Conservation (phyloP, 345 rosid species). For the Citrus unshiu region DNA sequence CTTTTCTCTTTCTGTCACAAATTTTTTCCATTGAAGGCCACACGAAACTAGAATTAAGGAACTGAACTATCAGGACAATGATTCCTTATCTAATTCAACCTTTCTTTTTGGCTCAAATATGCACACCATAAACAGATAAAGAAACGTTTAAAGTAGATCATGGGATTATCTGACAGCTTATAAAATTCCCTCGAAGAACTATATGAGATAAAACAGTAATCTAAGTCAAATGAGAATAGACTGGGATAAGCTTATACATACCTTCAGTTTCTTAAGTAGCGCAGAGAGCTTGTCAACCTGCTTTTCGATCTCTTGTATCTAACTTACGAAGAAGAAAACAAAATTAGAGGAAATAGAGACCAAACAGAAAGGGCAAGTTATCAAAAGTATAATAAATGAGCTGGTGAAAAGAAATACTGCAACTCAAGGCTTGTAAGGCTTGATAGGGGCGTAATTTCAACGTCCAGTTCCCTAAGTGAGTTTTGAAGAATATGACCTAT, state of each 20-base stretch:
- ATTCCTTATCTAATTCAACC: not conserved
- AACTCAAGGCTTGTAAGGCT: not conserved
- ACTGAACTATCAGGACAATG: not conserved
- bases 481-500: not conserved
- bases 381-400: not conserved
- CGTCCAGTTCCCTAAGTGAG: not conserved
- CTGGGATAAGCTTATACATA: conserved; percentile 19
- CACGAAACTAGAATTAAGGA: not conserved
- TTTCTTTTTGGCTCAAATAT: not conserved
- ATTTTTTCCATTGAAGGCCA: not conserved
- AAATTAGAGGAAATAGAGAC: not conserved
- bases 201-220: not conserved
- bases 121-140: not conserved
- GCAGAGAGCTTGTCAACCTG: conserved; percentile 48
- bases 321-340: conserved; percentile 6
- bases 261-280: conserved; percentile 62
- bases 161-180: not conserved
- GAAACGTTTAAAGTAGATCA: not conserved
- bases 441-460: not conserved
- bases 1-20: not conserved
- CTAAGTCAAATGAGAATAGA: not conserved
- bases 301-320: conserved; percentile 68
- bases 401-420: not conserved
- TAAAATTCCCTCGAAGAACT: not conserved
- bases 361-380: not conserved